A percentile compares a stretch with the other conserved stretches of the same genome.
Evolutionary conservation across 2,329 filamentous ascomycete species (phyloP).

Genomic region (Claviceps maximensis): DNA sequence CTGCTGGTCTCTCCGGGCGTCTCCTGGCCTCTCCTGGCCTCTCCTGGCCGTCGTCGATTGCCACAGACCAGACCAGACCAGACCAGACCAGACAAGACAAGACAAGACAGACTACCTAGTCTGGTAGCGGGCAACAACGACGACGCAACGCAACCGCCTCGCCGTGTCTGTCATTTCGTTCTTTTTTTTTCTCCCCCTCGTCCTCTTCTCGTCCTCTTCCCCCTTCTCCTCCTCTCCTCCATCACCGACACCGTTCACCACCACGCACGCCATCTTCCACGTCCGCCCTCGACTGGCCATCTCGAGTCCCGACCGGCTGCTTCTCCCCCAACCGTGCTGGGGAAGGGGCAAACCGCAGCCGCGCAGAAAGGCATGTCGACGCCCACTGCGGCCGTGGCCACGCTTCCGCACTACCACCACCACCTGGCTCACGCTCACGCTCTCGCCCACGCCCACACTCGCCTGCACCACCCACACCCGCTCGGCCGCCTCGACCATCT

Average conservation of each 20-base stretch:
- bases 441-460: constrained; percentile 6
- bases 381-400: constrained; percentile 63
- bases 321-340: constrained; percentile 1
- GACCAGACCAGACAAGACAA: too few relatives aligned
- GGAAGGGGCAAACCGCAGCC: background rate
- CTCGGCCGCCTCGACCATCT: constrained; percentile 4
- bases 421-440: constrained; percentile 23
- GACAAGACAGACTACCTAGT: too few relatives aligned
- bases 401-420: constrained; percentile 48
- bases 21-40: too few relatives aligned
- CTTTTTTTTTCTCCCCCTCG: background rate
- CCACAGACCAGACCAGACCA: too few relatives aligned
- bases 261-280: background rate
- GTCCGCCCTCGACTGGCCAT: background rate
- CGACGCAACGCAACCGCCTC: background rate
- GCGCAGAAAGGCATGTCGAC: constrained; percentile 51
- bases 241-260: background rate
- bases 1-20: too few relatives aligned
- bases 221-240: background rate
- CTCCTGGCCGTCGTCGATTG: too few relatives aligned
- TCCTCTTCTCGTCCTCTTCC: background rate
- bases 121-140: background rate
- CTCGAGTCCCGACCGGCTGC: background rate
- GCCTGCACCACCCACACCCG: constrained; percentile 2
- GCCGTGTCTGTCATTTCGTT: background rate